A percentile compares a stretch with the other conserved stretches of the same genome.
Evolutionary conservation across 2,329 filamentous ascomycete species (phyloP).

Genomic region (Trichoderma koningii): DNA sequence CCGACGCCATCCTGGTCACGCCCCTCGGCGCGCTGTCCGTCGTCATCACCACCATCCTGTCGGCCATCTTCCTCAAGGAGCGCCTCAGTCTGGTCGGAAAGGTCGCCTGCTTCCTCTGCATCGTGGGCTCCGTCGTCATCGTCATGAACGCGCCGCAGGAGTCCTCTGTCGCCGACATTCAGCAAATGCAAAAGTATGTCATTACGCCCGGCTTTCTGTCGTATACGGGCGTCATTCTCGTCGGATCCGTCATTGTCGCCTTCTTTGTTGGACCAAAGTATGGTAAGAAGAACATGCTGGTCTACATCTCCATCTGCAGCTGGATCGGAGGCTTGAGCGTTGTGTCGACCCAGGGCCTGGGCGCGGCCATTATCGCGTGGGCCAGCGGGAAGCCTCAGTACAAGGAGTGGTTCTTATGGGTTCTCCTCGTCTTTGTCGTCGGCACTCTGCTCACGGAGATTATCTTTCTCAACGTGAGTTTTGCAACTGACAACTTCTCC

Average conservation of each 20-base stretch:
- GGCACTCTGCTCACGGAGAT: conserved; percentile 90
- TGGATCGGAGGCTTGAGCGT: conserved; percentile 92
- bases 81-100: conserved; percentile 93
- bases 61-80: conserved; percentile 94
- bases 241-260: conserved; percentile 71
- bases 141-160: conserved; percentile 88
- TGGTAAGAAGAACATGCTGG: conserved; percentile 95
- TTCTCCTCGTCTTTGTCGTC: conserved; percentile 87
- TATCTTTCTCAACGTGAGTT: conserved; percentile 87
- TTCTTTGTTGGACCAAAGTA: conserved; percentile 83
- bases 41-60: conserved; percentile 87
- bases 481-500: background rate
- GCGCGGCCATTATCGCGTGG: conserved; percentile 87
- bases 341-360: conserved; percentile 89
- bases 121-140: conserved; percentile 90
- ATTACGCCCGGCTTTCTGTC: conserved; percentile 82
- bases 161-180: conserved; percentile 81
- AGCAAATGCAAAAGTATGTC: conserved; percentile 88
- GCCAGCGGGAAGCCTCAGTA: conserved; percentile 81
- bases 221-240: conserved; percentile 80
- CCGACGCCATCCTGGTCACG: conserved; percentile 93
- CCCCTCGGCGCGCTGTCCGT: conserved; percentile 89
- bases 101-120: conserved; percentile 92
- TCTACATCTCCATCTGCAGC: conserved; percentile 95
- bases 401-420: conserved; percentile 96